A percentile compares a stretch with the other conserved stretches of the same genome.
These are phyloP conservation scores for Fusarium sp. DNA, from an alignment of 2,329 filamentous ascomycete species.

Conservation along the genomic window DNA sequence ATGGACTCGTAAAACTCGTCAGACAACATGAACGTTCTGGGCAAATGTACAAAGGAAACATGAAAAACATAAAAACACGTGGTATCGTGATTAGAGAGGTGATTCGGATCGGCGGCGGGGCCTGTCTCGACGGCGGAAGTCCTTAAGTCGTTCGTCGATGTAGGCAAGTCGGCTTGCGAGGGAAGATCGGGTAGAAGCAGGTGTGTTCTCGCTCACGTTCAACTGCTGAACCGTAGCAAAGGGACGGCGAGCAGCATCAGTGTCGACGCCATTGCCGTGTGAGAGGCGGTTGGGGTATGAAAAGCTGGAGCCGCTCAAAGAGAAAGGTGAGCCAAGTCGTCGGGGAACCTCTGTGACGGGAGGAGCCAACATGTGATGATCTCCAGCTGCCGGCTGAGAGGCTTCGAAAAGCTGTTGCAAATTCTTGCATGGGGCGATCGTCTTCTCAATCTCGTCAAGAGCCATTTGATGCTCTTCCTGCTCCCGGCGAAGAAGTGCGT, in stretches of 20 bases:
- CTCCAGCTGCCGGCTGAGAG: constrained; percentile 36
- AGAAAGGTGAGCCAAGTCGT: constrained; percentile 71
- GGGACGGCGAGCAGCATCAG: constrained; percentile 59
- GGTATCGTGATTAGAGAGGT: constrained; percentile 53
- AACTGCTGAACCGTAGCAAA: constrained; percentile 69
- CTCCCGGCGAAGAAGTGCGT: constrained; percentile 51
- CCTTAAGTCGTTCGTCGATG: constrained; percentile 68
- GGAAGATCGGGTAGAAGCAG: constrained; percentile 54
- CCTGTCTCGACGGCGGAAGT: constrained; percentile 60
- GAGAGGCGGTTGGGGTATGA: constrained; percentile 71
- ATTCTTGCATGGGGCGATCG: constrained; percentile 57
- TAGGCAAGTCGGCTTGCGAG: constrained; percentile 66
- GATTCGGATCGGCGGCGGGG: constrained; percentile 61
- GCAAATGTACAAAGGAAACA: constrained; percentile 35
- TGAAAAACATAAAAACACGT: constrained; percentile 17
- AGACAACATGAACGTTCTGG: constrained; percentile 33
- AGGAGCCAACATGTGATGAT: constrained; percentile 37
- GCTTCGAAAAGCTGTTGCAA: constrained; percentile 55
- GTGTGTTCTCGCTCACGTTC: constrained; percentile 48
- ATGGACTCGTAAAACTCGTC: constrained; percentile 43
- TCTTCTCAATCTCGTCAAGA: constrained; percentile 49
- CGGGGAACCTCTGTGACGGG: constrained; percentile 53
- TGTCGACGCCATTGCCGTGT: constrained; percentile 58
- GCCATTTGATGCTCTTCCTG: constrained; percentile 25
- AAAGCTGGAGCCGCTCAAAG: constrained; percentile 61